Percentiles rank a stretch among this genome's conserved stretches.
Evolutionary conservation across 176 grass and related monocot genomes (phyloP).

Genomic region (Ensete glaucum): DNA sequence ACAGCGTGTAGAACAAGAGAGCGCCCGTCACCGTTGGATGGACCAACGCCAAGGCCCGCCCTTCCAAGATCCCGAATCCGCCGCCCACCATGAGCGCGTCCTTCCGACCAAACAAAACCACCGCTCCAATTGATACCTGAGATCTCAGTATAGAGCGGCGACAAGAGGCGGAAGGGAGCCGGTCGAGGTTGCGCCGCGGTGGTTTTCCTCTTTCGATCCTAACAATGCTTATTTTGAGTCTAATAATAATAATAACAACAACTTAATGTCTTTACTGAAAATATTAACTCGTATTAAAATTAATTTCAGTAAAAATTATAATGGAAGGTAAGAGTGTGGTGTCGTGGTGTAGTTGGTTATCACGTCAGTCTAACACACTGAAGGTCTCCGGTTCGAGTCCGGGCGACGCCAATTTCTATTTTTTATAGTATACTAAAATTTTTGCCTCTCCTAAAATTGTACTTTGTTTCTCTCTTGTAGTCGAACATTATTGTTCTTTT

Average conservation of each 20-base stretch:
- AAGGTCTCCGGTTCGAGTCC: constrained; percentile 16
- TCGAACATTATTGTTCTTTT: too few relatives aligned
- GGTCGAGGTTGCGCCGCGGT: neutral
- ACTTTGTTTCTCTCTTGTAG: too few relatives aligned
- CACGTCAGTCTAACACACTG: constrained; percentile 16
- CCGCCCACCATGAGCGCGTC: constrained; percentile 48
- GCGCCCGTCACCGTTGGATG: constrained; percentile 71
- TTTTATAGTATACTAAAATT: too few relatives aligned
- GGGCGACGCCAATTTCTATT: neutral
- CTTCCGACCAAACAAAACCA: neutral
- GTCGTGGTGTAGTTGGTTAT: constrained; percentile 21
- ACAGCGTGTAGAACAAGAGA: constrained; percentile 78
- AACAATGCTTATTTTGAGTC: too few relatives aligned
- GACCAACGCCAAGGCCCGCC: constrained; percentile 53
- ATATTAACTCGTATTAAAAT: too few relatives aligned
- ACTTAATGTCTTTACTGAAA: too few relatives aligned
- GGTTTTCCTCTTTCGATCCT: neutral
- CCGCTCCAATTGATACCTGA: too few relatives aligned
- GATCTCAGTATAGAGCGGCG: too few relatives aligned
- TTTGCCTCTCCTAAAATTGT: too few relatives aligned
- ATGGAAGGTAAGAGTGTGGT: neutral
- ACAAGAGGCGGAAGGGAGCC: neutral
- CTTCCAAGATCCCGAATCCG: constrained; percentile 82
- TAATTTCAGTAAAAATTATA: too few relatives aligned
- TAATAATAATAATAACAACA: too few relatives aligned